phyloP scores from a whole-genome alignment of 495 filamentous ascomycete genomes.

The Neurospora hispaniola region DNA sequence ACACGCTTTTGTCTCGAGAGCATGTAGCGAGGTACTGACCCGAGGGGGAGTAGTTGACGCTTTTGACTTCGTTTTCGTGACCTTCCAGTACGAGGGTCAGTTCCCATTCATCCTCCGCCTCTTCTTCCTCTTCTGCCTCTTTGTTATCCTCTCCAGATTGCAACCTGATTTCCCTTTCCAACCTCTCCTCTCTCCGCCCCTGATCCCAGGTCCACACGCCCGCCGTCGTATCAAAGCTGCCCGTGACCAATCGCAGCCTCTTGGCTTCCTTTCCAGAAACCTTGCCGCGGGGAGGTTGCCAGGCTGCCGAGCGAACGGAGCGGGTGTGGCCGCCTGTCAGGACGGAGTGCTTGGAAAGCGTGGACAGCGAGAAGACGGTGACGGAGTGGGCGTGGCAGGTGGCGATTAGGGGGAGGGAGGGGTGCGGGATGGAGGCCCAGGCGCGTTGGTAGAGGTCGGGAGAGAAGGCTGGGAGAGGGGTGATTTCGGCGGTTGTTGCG shows the following conservation, averaged over 20 bases:
- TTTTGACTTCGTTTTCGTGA: constrained; percentile 89
- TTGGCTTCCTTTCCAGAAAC: constrained; percentile 32
- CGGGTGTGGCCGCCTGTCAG: constrained; percentile 86
- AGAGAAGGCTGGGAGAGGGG: constrained; percentile 40
- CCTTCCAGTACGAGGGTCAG: constrained; percentile 83
- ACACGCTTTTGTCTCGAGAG: constrained; percentile 86
- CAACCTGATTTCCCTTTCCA: constrained; percentile 9
- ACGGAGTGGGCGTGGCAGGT: constrained; percentile 79
- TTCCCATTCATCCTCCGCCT: constrained; percentile 69
- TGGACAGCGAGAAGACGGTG: constrained; percentile 75
- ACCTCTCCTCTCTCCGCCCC: constrained; percentile 1
- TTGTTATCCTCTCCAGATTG: constrained; percentile 3
- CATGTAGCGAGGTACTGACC: constrained; percentile 83
- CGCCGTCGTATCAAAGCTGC: constrained; percentile 81
- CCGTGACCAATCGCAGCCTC: constrained; percentile 68
- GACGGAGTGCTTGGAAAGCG: constrained; percentile 63
- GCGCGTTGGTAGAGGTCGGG: constrained; percentile 69
- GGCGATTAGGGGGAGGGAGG: constrained; percentile 75
- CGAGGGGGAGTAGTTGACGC: constrained; percentile 66
- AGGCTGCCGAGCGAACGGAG: constrained; percentile 66
- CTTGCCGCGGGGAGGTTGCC: constrained; percentile 53
- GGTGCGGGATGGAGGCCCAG: constrained; percentile 80
- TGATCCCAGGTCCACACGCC: constrained; percentile 67
- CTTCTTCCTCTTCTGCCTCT: constrained; percentile 17
- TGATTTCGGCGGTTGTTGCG: constrained; percentile 3